Evolutionary conservation across 106 monocot species (phyloP).

Genomic region (Dactylorhiza incarnata): DNA sequence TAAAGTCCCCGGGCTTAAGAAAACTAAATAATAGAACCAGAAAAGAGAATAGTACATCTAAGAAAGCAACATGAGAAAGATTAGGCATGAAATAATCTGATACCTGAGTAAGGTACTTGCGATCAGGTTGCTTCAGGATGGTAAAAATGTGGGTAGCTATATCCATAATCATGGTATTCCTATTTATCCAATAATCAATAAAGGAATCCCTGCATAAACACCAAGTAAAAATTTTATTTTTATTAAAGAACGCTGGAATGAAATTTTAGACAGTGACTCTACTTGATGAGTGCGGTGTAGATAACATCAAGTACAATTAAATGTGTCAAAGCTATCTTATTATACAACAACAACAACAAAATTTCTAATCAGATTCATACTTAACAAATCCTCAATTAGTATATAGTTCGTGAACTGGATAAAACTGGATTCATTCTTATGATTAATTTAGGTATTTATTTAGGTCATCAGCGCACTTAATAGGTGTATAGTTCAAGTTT

Average conservation of each 20-base stretch:
- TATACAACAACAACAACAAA: neutral
- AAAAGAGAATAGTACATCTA: neutral
- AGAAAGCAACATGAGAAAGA: slow-evolving; percentile 1
- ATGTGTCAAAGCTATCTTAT: neutral
- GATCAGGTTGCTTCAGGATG: slow-evolving; percentile 71
- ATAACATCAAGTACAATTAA: neutral
- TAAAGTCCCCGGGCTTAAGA: neutral
- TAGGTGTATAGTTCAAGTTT: too few relatives aligned
- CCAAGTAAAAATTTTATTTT: neutral
- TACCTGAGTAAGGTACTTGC: slow-evolving; percentile 72
- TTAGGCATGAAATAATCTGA: neutral
- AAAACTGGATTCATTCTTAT: neutral
- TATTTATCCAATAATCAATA: slow-evolving; percentile 71
- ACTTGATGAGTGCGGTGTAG: neutral
- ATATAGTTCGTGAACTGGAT: neutral
- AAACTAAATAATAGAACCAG: neutral
- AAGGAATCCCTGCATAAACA: slow-evolving; percentile 66
- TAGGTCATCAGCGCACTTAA: too few relatives aligned
- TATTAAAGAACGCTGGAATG: neutral
- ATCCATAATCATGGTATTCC: slow-evolving; percentile 84
- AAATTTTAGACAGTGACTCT: neutral
- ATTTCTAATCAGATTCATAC: neutral
- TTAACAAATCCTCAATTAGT: neutral
- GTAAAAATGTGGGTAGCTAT: slow-evolving; percentile 68
- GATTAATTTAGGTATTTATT: too few relatives aligned